phyloP scores from a whole-genome alignment of 306 rosid species.

The Corylus avellana region DNA sequence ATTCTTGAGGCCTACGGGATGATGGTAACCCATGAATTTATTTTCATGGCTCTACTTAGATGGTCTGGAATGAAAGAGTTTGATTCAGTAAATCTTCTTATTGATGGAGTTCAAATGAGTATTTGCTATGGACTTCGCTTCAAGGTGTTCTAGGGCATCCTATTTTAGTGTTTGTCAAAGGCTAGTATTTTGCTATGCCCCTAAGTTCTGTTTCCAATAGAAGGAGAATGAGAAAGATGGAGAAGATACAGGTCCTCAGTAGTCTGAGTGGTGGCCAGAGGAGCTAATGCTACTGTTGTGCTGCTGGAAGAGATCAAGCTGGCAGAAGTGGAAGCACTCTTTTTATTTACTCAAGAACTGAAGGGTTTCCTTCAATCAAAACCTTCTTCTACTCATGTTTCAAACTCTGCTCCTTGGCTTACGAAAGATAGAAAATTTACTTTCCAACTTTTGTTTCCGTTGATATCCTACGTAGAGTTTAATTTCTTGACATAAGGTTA shows the following conservation, averaged over 20 bases:
- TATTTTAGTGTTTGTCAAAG: background rate
- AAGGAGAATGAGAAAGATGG: background rate
- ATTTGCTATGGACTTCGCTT: background rate
- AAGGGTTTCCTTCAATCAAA: constrained; percentile 17
- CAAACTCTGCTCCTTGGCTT: constrained; percentile 10
- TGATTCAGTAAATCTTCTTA: too few relatives aligned
- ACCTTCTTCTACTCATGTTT: constrained; percentile 5
- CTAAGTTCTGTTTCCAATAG: background rate
- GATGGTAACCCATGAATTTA: background rate
- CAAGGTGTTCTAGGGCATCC: background rate
- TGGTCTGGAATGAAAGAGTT: background rate
- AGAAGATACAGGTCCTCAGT: background rate
- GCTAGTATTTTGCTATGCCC: background rate
- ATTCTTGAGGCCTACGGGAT: background rate
- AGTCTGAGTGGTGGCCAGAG: background rate
- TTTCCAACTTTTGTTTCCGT: background rate
- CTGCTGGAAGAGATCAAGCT: constrained; percentile 9
- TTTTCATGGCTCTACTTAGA: background rate
- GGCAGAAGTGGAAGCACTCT: background rate
- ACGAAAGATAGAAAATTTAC: constrained; percentile 1
- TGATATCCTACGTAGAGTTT: background rate
- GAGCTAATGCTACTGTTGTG: background rate
- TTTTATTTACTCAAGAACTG: background rate
- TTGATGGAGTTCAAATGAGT: background rate
- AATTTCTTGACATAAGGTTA: constrained; percentile 5